phyloP scores from a whole-genome alignment of 2,329 filamentous ascomycete genomes.

The Neoscytalidium dimidiatum region DNA sequence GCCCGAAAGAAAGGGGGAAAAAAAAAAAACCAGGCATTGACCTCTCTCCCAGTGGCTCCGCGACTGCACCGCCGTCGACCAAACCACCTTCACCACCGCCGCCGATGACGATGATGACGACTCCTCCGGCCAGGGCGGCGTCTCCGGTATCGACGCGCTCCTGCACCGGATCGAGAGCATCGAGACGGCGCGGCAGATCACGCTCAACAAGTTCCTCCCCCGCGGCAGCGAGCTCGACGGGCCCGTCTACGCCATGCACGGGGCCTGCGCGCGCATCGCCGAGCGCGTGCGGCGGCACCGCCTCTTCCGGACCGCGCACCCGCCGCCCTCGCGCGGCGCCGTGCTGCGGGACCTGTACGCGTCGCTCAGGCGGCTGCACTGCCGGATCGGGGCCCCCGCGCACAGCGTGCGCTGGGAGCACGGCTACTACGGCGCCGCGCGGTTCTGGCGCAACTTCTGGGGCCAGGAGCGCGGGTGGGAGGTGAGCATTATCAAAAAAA shows the following conservation, averaged over 20 bases:
- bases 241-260: background rate
- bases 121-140: background rate
- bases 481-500: background rate
- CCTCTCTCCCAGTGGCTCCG: background rate
- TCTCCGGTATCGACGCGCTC: background rate
- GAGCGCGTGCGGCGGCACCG: background rate
- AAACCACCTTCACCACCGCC: background rate
- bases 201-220: background rate
- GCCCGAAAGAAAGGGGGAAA: too few relatives aligned
- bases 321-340: background rate
- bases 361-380: background rate
- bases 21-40: too few relatives aligned
- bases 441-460: conserved; percentile 6
- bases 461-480: conserved; percentile 10
- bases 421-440: conserved; percentile 10
- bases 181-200: background rate
- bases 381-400: background rate
- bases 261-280: background rate
- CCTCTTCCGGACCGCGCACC: background rate
- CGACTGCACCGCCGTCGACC: background rate
- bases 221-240: background rate
- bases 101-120: background rate
- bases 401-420: conserved; percentile 7
- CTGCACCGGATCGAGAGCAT: background rate
- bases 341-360: background rate